These are phyloP conservation scores for Candida patagonica DNA, from an alignment of 805 yeast genomes.

Conservation along the genomic window DNA sequence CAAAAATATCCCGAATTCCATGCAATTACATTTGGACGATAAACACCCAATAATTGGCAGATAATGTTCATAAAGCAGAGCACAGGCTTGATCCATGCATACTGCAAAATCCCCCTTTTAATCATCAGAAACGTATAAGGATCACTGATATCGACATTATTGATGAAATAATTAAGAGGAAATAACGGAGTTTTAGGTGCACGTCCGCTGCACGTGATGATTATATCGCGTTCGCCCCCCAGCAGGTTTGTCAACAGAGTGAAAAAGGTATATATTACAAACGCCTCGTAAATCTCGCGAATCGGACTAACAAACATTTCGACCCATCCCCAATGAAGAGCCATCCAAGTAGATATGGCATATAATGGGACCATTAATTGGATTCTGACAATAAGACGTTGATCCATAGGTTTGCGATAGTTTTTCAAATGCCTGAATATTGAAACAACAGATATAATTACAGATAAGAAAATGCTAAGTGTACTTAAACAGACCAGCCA, in stretches of 20 bases:
- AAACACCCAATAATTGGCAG: slow-evolving; percentile 39
- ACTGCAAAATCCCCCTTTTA: slow-evolving; percentile 82
- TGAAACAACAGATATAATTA: slow-evolving; percentile 35
- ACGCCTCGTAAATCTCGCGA: slow-evolving; percentile 89
- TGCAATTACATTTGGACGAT: slow-evolving; percentile 43
- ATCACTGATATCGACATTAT: slow-evolving; percentile 70
- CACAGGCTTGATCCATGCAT: slow-evolving; percentile 89
- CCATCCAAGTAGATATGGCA: slow-evolving; percentile 58
- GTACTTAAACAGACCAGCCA: slow-evolving; percentile 7
- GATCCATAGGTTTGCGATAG: slow-evolving; percentile 84
- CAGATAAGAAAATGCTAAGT: slow-evolving; percentile 20
- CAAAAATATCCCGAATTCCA: slow-evolving; percentile 47
- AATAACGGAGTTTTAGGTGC: slow-evolving; percentile 58
- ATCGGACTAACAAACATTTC: slow-evolving; percentile 57
- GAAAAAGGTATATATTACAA: slow-evolving; percentile 90
- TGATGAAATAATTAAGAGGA: slow-evolving; percentile 38
- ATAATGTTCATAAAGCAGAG: slow-evolving; percentile 49
- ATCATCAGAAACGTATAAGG: slow-evolving; percentile 68
- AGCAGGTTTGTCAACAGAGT: slow-evolving; percentile 69
- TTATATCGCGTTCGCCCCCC: slow-evolving; percentile 87
- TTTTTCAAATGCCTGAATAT: slow-evolving; percentile 50
- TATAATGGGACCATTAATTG: slow-evolving; percentile 75
- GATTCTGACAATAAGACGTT: slow-evolving; percentile 74
- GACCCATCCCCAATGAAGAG: slow-evolving; percentile 38
- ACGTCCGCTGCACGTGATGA: slow-evolving; percentile 60